Percentiles rank a stretch among this genome's conserved stretches.
These are phyloP conservation scores for Lentinus polychrous DNA, from an alignment of 1,284 basidiomycete species.

Conservation along the genomic window DNA sequence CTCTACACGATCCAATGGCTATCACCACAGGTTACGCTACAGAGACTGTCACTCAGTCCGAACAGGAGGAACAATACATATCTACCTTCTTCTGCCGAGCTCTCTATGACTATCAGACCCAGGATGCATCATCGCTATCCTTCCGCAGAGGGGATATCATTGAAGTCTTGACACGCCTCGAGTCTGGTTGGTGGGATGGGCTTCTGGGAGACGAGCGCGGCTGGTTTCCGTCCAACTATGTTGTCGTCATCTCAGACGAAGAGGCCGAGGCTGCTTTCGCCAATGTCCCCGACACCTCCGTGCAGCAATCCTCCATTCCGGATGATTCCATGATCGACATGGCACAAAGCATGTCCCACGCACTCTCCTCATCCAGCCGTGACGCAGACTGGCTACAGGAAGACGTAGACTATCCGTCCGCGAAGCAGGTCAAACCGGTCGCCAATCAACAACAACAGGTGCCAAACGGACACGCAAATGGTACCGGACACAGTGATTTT, in stretches of 20 bases:
- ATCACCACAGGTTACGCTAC: conserved; percentile 3
- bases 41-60: conserved; percentile 7
- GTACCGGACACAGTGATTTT: conserved; percentile 54
- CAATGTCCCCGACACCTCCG: conserved; percentile 27
- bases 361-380: conserved; percentile 27
- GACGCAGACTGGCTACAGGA: conserved; percentile 25
- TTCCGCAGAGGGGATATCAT: conserved; percentile 88
- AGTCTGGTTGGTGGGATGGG: conserved; percentile 99
- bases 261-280: conserved; percentile 67
- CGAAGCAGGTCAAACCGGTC: conserved; percentile 10
- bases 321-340: conserved; percentile 40
- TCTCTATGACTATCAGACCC: conserved; percentile 87
- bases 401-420: conserved; percentile 15
- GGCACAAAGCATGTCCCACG: conserved; percentile 41
- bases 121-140: conserved; percentile 82
- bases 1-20: not conserved
- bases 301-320: conserved; percentile 6
- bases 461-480: not conserved
- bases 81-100: conserved; percentile 84
- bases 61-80: conserved; percentile 51
- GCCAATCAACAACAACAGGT: not conserved
- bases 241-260: conserved; percentile 71
- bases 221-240: conserved; percentile 98
- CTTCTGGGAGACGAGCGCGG: conserved; percentile 84
- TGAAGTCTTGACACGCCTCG: conserved; percentile 87